Evolutionary conservation across 805 yeast genomes (phyloP), one percentile per base, ranked within the genome.

Genomic region (Vanderwaltozyma polyspora): DNA sequence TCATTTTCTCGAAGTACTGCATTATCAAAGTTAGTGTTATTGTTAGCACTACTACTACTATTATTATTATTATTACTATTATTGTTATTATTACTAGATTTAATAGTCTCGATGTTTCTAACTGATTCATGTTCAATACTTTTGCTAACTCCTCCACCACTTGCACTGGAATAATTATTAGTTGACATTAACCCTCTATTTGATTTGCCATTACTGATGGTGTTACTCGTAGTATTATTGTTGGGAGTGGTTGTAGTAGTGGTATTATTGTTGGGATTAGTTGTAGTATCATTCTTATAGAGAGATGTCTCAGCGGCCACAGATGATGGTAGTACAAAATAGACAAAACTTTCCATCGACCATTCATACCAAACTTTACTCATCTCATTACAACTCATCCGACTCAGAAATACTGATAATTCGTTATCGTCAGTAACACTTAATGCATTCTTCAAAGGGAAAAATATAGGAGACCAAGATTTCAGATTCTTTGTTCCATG

Each of bases 401-500:
- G 58, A 48, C 73, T 66, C 26, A 77, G 46, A 24, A 67, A 64
- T 0, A 76, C 51, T 25, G 70, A 72, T 4, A 78, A 42, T 38
- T 71, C 79, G 8, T 73, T 67, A 37, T 69, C 73, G 39, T 74
- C 79, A 4, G 70, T 55, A 3, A 73, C 49, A 23, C 64, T 60
- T 11, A 76, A 40, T 1, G 83, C 81, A 12, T 62, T 62, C 23
- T 64, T 64, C 13, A 79, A 42, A 0, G 86, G 86, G 48, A 80
- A 72, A 53, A 70, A 69, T 12, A 72, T 48, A 1, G 87, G 86
- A 35, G 79, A 70, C 87, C 87, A 80, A 0, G 84, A 76, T 12
- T 62, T 56, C 46, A 76, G 46, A 36, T 66, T 66, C 3, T 61
- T 48, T 2, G 79, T 60, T n/a, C n/a, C n/a, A 25, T 59, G 63